Evolutionary conservation across 345 rosid species (phyloP).

Genomic region (Carallia brachiata): DNA sequence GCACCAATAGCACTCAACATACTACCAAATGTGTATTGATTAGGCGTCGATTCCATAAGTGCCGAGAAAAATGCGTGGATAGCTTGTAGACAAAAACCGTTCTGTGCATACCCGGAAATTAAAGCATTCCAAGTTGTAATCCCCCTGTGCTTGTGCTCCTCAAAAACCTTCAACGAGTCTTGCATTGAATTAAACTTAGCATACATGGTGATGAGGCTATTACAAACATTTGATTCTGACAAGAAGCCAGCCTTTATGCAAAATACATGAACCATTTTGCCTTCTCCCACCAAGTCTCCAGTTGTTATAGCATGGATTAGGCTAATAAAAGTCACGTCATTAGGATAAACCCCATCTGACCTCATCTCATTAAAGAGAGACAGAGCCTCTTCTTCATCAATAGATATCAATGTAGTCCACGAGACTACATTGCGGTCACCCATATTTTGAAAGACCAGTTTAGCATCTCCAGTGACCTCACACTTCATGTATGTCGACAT

Average conservation of each 20-base stretch:
- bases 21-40: slow-evolving; percentile 78
- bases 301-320: slow-evolving; percentile 54
- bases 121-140: slow-evolving; percentile 80
- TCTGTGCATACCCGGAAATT: slow-evolving; percentile 77
- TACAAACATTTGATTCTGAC: slow-evolving; percentile 52
- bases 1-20: slow-evolving; percentile 73
- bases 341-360: slow-evolving; percentile 64
- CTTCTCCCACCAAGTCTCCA: slow-evolving; percentile 45
- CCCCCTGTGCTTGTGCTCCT: slow-evolving; percentile 51
- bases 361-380: slow-evolving; percentile 63
- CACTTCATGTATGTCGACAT: slow-evolving; percentile 72
- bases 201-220: slow-evolving; percentile 83
- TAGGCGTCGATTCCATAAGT: slow-evolving; percentile 50
- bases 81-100: slow-evolving; percentile 57
- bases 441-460: slow-evolving; percentile 54
- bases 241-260: slow-evolving; percentile 54
- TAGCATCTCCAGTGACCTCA: slow-evolving; percentile 51
- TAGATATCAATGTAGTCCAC: slow-evolving; percentile 82
- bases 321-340: slow-evolving; percentile 71
- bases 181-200: slow-evolving; percentile 60
- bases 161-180: slow-evolving; percentile 54
- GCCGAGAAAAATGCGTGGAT: slow-evolving; percentile 44
- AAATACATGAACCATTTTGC: slow-evolving; percentile 56
- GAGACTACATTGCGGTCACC: slow-evolving; percentile 66
- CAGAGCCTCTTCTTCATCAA: slow-evolving; percentile 49